These are phyloP conservation scores for Sequoiadendron giganteum DNA, from an alignment of 75 land plant genomes.

Conservation along the genomic window DNA sequence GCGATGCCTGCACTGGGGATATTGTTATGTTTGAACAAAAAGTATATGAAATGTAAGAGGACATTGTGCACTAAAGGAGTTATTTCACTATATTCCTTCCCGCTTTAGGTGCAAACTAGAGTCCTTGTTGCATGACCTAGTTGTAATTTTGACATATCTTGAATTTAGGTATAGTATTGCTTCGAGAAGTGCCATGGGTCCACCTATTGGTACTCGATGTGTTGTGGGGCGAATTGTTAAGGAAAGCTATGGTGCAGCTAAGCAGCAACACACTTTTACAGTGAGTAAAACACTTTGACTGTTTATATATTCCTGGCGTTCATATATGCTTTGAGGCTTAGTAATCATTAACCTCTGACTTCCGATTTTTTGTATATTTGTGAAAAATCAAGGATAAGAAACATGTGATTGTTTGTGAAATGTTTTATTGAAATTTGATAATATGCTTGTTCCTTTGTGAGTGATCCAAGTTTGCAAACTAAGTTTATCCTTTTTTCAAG, in stretches of 20 bases:
- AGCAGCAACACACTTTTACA: conserved; percentile 94
- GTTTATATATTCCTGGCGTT: background rate
- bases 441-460: background rate
- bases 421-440: background rate
- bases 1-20: conserved; percentile 87
- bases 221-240: conserved; percentile 85
- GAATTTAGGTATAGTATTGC: conserved; percentile 52
- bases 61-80: background rate
- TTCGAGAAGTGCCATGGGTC: conserved; percentile 58
- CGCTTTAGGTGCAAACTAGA: background rate
- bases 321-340: background rate
- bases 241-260: conserved; percentile 87
- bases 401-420: no score
- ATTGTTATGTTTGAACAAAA: conserved; percentile 83
- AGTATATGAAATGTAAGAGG: conserved; percentile 72
- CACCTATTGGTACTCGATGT: conserved; percentile 61
- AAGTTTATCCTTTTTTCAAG: no score
- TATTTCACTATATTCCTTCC: background rate
- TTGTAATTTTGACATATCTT: background rate
- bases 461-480: background rate
- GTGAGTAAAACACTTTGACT: conserved; percentile 24
- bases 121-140: no score
- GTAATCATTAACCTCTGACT: background rate
- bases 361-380: no score
- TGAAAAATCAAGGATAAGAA: no score